Conservation (phyloP, 2,329 filamentous ascomycete genomes). For the Phialophora tarda region DNA sequence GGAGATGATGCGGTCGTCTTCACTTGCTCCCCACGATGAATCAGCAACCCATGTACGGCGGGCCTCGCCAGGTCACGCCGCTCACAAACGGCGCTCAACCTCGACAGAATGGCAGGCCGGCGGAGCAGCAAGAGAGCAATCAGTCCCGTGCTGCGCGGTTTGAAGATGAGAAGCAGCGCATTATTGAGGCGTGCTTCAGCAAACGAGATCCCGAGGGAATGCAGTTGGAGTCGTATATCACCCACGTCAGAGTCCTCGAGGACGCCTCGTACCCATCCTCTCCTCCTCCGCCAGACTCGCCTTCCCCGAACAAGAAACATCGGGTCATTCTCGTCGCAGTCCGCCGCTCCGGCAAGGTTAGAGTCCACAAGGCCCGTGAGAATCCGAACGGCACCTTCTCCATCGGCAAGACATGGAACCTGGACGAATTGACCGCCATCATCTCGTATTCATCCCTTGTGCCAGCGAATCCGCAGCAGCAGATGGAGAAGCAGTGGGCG, state of each 20-base stretch:
- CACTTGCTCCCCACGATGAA: slow-evolving; percentile 27
- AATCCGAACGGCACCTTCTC: slow-evolving; percentile 93
- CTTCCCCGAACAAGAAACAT: slow-evolving; percentile 77
- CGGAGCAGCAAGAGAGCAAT: slow-evolving; percentile 26
- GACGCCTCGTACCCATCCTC: slow-evolving; percentile 80
- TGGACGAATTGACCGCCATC: slow-evolving; percentile 84
- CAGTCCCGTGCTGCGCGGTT: slow-evolving; percentile 75
- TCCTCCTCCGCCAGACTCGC: slow-evolving; percentile 81
- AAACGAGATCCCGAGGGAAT: slow-evolving; percentile 88
- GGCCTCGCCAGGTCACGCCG: slow-evolving; percentile 29
- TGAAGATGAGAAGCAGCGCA: slow-evolving; percentile 94
- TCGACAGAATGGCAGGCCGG: slow-evolving; percentile 18
- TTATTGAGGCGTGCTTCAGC: slow-evolving; percentile 91
- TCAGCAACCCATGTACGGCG: slow-evolving; percentile 29
- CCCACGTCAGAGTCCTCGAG: slow-evolving; percentile 89
- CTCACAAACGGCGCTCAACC: slow-evolving; percentile 24
- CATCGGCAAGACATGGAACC: slow-evolving; percentile 96
- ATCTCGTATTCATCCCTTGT: slow-evolving; percentile 75
- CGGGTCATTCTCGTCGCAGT: slow-evolving; percentile 93
- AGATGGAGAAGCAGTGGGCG: slow-evolving; percentile 73
- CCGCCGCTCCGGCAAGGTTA: slow-evolving; percentile 86
- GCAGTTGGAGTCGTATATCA: slow-evolving; percentile 92
- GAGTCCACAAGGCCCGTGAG: slow-evolving; percentile 96
- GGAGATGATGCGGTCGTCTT: slow-evolving; percentile 30
- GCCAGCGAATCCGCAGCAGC: slow-evolving; percentile 64